These are phyloP conservation scores for Rhizoctonia solani DNA, from an alignment of 1,284 basidiomycete genomes.

Conservation along the genomic window DNA sequence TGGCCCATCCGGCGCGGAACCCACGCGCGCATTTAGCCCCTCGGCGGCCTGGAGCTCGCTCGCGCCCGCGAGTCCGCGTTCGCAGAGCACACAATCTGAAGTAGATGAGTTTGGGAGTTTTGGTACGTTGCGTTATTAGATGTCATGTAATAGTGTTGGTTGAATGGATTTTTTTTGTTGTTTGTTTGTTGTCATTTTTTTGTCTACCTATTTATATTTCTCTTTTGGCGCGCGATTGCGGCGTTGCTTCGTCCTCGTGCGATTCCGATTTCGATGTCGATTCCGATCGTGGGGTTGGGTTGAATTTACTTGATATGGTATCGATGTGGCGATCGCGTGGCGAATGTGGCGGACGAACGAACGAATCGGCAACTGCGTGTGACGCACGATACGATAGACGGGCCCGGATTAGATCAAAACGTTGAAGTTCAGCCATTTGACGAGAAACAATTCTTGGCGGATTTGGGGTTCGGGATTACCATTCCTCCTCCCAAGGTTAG, in stretches of 20 bases:
- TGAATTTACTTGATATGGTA: too few species aligned
- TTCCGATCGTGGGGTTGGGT: too few species aligned
- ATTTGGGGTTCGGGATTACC: slow-evolving; percentile 3
- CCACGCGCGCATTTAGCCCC: slow-evolving; percentile 16
- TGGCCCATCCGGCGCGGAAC: neutral
- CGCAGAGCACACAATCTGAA: neutral
- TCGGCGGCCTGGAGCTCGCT: slow-evolving; percentile 12
- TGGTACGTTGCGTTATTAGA: slow-evolving; percentile 32
- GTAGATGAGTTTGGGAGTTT: slow-evolving; percentile 13
- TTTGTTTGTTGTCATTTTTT: neutral
- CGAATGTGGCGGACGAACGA: too few species aligned
- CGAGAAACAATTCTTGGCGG: slow-evolving; percentile 6
- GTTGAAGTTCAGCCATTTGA: slow-evolving; percentile 17
- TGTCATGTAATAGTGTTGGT: slow-evolving; percentile 7
- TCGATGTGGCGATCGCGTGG: too few species aligned
- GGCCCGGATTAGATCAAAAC: too few species aligned
- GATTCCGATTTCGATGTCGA: too few species aligned
- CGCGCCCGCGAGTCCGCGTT: slow-evolving; percentile 15
- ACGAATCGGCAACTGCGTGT: too few species aligned
- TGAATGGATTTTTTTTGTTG: slow-evolving; percentile 7
- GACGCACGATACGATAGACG: too few species aligned
- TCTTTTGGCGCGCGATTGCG: too few species aligned
- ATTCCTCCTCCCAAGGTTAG: neutral
- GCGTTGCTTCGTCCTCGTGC: too few species aligned
- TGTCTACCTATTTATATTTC: too few species aligned